These are phyloP conservation scores for Pseudogymnoascus sp. DNA, from an alignment of 2,329 filamentous ascomycete species.

Conservation along the genomic window DNA sequence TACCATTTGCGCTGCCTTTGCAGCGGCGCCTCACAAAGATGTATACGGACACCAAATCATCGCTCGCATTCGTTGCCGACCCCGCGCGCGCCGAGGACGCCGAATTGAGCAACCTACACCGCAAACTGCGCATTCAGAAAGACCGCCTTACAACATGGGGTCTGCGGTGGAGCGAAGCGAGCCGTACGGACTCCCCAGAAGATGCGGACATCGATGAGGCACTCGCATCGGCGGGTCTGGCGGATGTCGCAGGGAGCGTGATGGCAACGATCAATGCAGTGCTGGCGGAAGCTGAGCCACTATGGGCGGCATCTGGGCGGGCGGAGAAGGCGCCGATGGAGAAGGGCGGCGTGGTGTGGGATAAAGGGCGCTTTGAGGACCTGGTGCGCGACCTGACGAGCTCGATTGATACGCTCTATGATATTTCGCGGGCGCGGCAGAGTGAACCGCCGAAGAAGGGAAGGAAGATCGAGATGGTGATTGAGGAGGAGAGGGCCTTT, in stretches of 20 bases:
- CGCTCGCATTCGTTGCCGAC: conserved; percentile 65
- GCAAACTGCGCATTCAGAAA: conserved; percentile 73
- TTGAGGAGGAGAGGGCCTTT: conserved; percentile 38
- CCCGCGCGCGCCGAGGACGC: conserved; percentile 58
- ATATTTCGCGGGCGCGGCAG: conserved; percentile 60
- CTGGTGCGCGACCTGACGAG: conserved; percentile 67
- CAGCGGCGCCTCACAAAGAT: conserved; percentile 62
- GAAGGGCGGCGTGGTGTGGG: conserved; percentile 56
- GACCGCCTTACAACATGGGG: conserved; percentile 75
- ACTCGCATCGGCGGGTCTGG: conserved; percentile 66
- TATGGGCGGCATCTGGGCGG: conserved; percentile 58
- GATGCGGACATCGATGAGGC: conserved; percentile 59
- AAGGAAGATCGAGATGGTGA: conserved; percentile 15
- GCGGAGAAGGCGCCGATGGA: conserved; percentile 40
- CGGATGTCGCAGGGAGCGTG: conserved; percentile 71
- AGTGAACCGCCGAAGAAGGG: conserved; percentile 16
- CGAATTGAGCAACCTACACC: conserved; percentile 65
- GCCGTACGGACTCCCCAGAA: conserved; percentile 45
- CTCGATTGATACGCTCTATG: conserved; percentile 74
- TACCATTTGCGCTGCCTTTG: conserved; percentile 36
- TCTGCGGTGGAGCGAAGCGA: conserved; percentile 70
- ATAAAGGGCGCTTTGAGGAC: conserved; percentile 69
- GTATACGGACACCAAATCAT: conserved; percentile 76
- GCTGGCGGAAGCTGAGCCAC: conserved; percentile 66
- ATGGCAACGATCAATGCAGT: conserved; percentile 77